Conservation (phyloP, 1,284 basidiomycete genomes). For the Athelia sp. region DNA sequence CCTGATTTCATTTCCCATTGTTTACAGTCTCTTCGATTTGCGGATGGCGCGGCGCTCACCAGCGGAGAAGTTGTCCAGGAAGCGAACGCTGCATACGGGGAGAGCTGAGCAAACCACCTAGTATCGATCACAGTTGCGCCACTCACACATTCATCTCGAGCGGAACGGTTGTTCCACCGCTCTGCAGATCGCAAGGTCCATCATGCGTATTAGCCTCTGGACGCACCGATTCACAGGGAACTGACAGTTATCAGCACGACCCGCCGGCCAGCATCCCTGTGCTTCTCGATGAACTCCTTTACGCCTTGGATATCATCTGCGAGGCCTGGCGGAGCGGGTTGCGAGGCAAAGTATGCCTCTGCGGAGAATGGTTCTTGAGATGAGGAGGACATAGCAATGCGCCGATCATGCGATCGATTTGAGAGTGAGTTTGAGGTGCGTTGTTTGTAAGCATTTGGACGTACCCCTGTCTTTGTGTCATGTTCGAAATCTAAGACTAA, state of each 20-base stretch:
- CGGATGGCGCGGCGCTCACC: conserved; percentile 43
- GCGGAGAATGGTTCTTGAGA: conserved; percentile 65
- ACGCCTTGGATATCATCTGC: conserved; percentile 62
- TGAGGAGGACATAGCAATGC: not conserved
- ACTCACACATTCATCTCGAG: conserved; percentile 95
- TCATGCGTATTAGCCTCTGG: conserved; percentile 7
- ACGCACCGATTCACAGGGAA: conserved; percentile 7
- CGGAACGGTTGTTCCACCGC: conserved; percentile 93
- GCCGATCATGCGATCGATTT: too few relatives aligned
- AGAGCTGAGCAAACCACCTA: conserved; percentile 10
- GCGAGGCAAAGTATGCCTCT: conserved; percentile 83
- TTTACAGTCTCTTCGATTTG: conserved; percentile 2
- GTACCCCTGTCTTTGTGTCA: too few relatives aligned
- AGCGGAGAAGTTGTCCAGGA: conserved; percentile 98
- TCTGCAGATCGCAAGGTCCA: conserved; percentile 45
- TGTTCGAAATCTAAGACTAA: too few relatives aligned
- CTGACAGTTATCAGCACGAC: conserved; percentile 93
- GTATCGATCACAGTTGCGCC: conserved; percentile 13
- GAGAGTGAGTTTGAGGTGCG: too few relatives aligned
- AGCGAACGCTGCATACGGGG: conserved; percentile 73
- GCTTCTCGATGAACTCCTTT: conserved; percentile 68
- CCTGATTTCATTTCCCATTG: conserved; percentile 38
- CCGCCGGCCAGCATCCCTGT: conserved; percentile 58
- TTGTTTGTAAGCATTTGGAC: too few relatives aligned
- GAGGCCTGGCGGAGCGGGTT: conserved; percentile 68